Conservation (phyloP, 2,329 filamentous ascomycete genomes). For the Gnomoniopsis sp. region DNA sequence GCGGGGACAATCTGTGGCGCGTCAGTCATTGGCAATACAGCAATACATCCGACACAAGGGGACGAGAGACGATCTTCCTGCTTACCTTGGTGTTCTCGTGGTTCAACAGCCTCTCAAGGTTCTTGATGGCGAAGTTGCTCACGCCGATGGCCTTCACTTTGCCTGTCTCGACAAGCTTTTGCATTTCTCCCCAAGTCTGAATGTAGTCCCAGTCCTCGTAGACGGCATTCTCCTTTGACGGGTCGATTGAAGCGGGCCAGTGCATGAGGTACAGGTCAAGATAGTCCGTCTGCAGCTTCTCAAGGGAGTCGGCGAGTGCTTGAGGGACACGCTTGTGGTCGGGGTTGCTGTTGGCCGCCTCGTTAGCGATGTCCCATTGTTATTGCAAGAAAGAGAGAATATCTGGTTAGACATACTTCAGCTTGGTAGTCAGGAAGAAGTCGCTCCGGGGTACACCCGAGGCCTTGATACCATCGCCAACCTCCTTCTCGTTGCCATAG, state of each 20-base stretch:
- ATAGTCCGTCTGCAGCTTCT: conserved; percentile 60
- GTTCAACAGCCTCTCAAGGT: conserved; percentile 73
- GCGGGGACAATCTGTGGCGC: conserved; percentile 50
- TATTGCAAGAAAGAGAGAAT: background rate
- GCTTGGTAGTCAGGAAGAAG: conserved; percentile 76
- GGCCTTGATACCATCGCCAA: conserved; percentile 62
- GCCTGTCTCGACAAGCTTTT: conserved; percentile 64
- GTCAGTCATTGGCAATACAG: background rate
- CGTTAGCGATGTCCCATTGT: background rate
- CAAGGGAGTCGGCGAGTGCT: conserved; percentile 57
- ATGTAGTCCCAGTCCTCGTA: conserved; percentile 77
- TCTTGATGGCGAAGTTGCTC: conserved; percentile 79
- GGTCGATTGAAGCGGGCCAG: conserved; percentile 65
- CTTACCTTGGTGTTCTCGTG: conserved; percentile 59
- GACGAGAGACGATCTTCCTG: background rate
- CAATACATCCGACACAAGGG: background rate
- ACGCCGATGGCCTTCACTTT: conserved; percentile 81
- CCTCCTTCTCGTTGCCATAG: conserved; percentile 73
- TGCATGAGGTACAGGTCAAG: conserved; percentile 71
- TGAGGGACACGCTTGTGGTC: conserved; percentile 69
- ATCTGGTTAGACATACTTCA: conserved; percentile 35
- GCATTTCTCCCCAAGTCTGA: conserved; percentile 73
- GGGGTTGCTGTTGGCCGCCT: conserved; percentile 52
- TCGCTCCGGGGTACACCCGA: conserved; percentile 62
- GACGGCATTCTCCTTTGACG: conserved; percentile 62